phyloP scores from a whole-genome alignment of 1,284 basidiomycete genomes.

The Cronartium quercuum region DNA sequence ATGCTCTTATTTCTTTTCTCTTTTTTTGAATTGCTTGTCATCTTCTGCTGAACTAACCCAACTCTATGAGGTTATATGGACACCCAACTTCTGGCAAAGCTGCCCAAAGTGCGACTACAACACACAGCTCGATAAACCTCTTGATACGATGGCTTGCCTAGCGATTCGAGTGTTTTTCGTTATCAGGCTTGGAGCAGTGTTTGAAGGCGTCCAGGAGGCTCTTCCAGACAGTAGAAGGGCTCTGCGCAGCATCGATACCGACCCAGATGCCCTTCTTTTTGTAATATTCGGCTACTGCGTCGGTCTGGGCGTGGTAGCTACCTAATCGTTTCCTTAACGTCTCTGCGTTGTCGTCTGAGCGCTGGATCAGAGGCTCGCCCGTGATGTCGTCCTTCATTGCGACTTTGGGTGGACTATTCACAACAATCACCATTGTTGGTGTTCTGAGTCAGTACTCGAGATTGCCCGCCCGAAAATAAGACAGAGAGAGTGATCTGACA shows the following conservation, averaged over 20 bases:
- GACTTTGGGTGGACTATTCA: conserved; percentile 83
- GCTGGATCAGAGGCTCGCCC: conserved; percentile 72
- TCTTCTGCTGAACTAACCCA: no score
- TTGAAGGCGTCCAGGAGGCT: conserved; percentile 56
- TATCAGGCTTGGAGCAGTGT: conserved; percentile 27
- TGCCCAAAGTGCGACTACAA: no score
- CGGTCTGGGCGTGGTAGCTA: conserved; percentile 65
- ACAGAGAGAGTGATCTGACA: neutral
- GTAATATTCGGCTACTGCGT: conserved; percentile 50
- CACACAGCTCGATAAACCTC: no score
- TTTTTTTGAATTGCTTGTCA: neutral
- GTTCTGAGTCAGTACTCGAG: neutral
- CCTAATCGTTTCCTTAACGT: conserved; percentile 80
- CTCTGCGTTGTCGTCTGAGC: conserved; percentile 58
- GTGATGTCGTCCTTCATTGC: conserved; percentile 85
- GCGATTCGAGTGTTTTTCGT: neutral
- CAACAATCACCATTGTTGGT: neutral
- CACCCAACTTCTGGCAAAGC: no score
- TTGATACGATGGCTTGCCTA: no score
- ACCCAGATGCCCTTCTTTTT: conserved; percentile 49
- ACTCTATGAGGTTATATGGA: no score
- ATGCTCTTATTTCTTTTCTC: no score
- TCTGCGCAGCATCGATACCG: conserved; percentile 78
- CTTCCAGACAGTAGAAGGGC: conserved; percentile 84
- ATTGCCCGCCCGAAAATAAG: neutral